These are phyloP conservation scores for Fusarium sp. DNA, from an alignment of 2,329 filamentous ascomycete species.

Conservation along the genomic window DNA sequence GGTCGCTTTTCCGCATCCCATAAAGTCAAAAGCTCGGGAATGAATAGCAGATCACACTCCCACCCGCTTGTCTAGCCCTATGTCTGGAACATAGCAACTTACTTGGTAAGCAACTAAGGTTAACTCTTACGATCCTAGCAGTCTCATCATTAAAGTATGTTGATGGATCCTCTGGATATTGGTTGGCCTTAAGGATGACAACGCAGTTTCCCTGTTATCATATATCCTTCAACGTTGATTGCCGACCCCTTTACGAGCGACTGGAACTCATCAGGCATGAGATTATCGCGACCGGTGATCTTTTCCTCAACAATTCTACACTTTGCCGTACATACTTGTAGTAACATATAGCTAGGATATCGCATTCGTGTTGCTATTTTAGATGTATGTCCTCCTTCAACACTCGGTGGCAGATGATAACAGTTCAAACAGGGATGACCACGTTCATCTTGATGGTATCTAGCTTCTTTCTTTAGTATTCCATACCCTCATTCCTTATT, in stretches of 20 bases:
- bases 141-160: neutral
- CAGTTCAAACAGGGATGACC: neutral
- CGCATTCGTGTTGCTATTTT: neutral
- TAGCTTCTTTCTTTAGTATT: neutral
- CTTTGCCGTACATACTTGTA: neutral
- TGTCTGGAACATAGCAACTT: neutral
- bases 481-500: neutral
- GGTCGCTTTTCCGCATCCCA: neutral
- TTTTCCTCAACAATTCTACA: neutral
- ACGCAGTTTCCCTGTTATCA: neutral
- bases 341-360: neutral
- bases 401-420: neutral
- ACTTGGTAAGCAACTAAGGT: neutral
- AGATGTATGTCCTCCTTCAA: neutral
- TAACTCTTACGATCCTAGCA: neutral
- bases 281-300: neutral
- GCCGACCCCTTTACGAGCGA: neutral
- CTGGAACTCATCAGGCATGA: neutral
- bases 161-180: neutral
- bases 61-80: neutral
- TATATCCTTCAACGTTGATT: neutral
- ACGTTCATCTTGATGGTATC: neutral
- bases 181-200: neutral
- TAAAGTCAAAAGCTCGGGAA: neutral
- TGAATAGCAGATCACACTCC: neutral